These are phyloP conservation scores for Myriosclerotinia duriaeana DNA, from an alignment of 2,329 filamentous ascomycete species.

Conservation along the genomic window DNA sequence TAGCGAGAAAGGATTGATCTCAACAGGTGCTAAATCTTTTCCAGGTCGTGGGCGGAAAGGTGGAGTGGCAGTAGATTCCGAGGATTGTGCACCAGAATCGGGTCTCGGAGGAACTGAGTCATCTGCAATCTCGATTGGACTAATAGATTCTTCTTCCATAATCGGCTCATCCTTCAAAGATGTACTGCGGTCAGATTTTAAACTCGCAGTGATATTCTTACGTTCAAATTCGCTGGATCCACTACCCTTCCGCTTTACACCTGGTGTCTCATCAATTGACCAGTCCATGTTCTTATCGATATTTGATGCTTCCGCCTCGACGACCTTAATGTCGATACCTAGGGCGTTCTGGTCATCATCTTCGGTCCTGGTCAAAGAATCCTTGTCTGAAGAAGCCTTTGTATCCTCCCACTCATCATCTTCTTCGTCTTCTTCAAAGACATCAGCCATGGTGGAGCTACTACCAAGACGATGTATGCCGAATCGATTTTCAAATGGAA, in stretches of 20 bases:
- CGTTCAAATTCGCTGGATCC: constrained; percentile 47
- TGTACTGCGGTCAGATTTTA: constrained; percentile 48
- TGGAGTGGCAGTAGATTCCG: constrained; percentile 39
- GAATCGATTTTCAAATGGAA: constrained; percentile 65
- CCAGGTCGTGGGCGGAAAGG: constrained; percentile 34
- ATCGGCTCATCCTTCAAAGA: constrained; percentile 55
- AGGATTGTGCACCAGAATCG: constrained; percentile 41
- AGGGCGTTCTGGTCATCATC: constrained; percentile 42
- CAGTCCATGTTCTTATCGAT: constrained; percentile 46
- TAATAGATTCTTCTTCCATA: constrained; percentile 46
- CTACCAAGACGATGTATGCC: constrained; percentile 60
- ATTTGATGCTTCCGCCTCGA: constrained; percentile 45
- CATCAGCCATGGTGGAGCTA: constrained; percentile 76
- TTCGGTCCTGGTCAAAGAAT: constrained; percentile 40
- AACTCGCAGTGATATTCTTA: constrained; percentile 41
- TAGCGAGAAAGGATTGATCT: constrained; percentile 48
- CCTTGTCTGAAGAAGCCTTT: constrained; percentile 40
- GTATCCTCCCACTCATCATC: constrained; percentile 49
- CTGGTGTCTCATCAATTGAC: constrained; percentile 41
- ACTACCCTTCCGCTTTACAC: constrained; percentile 48
- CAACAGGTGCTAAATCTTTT: constrained; percentile 52
- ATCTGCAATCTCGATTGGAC: constrained; percentile 44
- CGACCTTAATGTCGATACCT: constrained; percentile 48
- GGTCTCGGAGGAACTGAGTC: constrained; percentile 42
- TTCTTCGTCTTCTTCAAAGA: constrained; percentile 80